These are phyloP conservation scores for Phaffia rhodozyma DNA, from an alignment of 1,284 basidiomycete species.

Conservation along the genomic window DNA sequence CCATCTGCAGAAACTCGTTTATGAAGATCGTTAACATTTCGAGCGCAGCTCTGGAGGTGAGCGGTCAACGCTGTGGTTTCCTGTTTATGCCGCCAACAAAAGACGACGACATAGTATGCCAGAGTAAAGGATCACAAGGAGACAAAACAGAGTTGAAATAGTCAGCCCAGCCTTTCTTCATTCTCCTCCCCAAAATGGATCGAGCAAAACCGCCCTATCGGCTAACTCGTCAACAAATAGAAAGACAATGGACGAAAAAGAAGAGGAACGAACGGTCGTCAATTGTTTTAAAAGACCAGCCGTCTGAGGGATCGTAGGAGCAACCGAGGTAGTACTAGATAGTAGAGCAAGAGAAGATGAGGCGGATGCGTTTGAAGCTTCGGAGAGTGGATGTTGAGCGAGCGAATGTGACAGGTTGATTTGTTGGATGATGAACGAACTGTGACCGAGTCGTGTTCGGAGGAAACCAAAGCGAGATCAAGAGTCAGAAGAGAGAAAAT, in stretches of 20 bases:
- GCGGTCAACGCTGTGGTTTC: constrained; percentile 5
- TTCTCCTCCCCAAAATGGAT: background rate
- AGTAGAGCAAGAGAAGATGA: background rate
- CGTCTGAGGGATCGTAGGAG: constrained; percentile 13
- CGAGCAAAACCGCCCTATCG: background rate
- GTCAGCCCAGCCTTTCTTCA: background rate
- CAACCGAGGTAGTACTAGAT: background rate
- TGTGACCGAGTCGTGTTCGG: background rate
- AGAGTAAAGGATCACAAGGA: too few species aligned
- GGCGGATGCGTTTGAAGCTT: background rate
- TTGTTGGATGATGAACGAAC: constrained; percentile 12
- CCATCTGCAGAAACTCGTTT: background rate
- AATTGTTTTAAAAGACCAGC: constrained; percentile 9
- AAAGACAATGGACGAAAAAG: background rate
- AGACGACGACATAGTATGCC: too few species aligned
- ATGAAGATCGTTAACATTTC: constrained; percentile 1
- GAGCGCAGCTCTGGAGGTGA: background rate
- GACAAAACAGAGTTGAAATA: background rate
- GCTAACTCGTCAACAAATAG: background rate
- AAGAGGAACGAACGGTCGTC: constrained; percentile 1
- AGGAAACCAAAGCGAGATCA: background rate
- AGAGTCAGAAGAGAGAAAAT: background rate
- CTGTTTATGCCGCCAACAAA: background rate
- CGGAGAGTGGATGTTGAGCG: constrained; percentile 15
- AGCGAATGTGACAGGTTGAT: constrained; percentile 9